Percentiles rank a stretch among this genome's conserved stretches.
phyloP scores from a whole-genome alignment of 306 rosid species.

The Glycyrrhiza uralensis region DNA sequence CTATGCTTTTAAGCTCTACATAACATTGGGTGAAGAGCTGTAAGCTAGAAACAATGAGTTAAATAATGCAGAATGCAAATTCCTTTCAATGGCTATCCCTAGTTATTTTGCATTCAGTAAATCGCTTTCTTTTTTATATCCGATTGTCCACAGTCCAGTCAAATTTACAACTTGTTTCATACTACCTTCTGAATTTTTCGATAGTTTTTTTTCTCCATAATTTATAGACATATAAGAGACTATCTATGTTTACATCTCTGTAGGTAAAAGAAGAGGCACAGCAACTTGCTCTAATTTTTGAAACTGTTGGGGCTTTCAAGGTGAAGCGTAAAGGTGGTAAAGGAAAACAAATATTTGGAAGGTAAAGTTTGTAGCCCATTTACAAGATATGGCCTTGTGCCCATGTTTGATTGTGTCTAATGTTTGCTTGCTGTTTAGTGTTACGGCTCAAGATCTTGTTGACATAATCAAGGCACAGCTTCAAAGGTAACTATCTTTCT shows the following conservation, averaged over 20 bases:
- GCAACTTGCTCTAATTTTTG: slow-evolving; percentile 80
- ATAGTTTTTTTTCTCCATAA: not conserved
- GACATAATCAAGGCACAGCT: slow-evolving; percentile 98
- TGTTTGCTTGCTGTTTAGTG: slow-evolving; percentile 47
- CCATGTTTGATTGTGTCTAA: slow-evolving; percentile 29
- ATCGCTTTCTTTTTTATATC: not conserved
- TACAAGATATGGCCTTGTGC: not conserved
- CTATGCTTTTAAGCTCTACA: not conserved
- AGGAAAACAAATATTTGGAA: slow-evolving; percentile 94
- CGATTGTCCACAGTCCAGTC: not conserved
- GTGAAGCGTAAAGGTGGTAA: slow-evolving; percentile 98
- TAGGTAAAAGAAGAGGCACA: slow-evolving; percentile 95
- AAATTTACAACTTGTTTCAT: not conserved
- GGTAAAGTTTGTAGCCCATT: slow-evolving; percentile 37
- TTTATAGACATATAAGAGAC: not conserved
- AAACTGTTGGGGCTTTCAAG: slow-evolving; percentile 90
- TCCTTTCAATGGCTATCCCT: slow-evolving; percentile 1
- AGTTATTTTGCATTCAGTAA: not conserved
- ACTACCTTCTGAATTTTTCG: not conserved
- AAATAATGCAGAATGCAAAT: not conserved
- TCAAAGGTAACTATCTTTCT: slow-evolving; percentile 58
- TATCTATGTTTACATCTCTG: slow-evolving; percentile 16
- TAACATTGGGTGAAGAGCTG: slow-evolving; percentile 6
- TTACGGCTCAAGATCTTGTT: slow-evolving; percentile 91
- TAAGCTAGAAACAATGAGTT: not conserved